Base-by-base conservation (phyloP, 768 basidiomycete species). In the Hericium coralloides region DNA sequence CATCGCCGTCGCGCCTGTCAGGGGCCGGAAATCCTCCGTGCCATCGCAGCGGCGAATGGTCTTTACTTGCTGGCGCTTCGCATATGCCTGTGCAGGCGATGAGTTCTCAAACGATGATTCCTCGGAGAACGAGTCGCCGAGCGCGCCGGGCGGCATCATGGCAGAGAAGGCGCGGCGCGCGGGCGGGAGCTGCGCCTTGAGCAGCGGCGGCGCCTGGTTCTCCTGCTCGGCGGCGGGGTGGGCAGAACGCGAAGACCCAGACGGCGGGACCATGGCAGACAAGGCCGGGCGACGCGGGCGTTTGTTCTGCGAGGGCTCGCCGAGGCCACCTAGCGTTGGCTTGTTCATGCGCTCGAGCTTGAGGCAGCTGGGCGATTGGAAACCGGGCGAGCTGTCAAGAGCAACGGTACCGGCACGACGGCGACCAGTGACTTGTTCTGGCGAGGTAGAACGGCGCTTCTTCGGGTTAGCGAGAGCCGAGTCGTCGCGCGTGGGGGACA, bases 11-110 rank as follows among this genome's bases (percentile, higher is more conserved):
- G 77, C 82, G 15, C 86, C 83, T n/a, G 85, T 86, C 17, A 87
- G 68, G 20, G 87, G 85, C 58, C 84, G 75, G 62, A 90, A 85
- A 67, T 90, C 87, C 54, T 91, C 88, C 12, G 87, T 89, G 8
- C 89, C 89, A 63, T 91, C 89, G 62, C 87, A 84, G 45, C 88
- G 76, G 53, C 89, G 77, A 58, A 91, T 81, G 1, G 89, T 88
- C 74, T 81, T 89, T 15, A 82, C 78, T 59, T 88, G 83, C 58
- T 89, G 89, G 39, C 89, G 81, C 63, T 81, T 83, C 0, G 86
- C 80, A 66, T 91, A 92, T 4, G 88, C 87, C 64, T 86, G 84
- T 37, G 89, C 89, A 43, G 89, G 89, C 31, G 87, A 89, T 79
- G 84, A 87, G 39, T 72, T 55, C 22, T 64, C 74, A 62, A 86